Percentiles rank a stretch among this genome's conserved stretches.
Conservation (phyloP, 140 eudicot genomes). For the Senecio squalidus region DNA sequence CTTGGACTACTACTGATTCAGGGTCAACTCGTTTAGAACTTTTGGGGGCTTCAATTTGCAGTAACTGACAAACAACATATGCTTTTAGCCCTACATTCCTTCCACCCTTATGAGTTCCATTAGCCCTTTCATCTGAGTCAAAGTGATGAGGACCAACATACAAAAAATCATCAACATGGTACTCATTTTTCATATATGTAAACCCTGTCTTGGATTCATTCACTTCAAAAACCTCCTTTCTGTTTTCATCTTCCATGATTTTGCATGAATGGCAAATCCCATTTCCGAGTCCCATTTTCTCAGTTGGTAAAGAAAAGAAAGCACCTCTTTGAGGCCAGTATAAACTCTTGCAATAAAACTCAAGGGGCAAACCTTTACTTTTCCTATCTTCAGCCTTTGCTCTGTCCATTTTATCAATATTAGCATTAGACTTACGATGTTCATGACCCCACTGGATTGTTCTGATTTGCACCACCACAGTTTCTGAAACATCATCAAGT, state of each 20-base stretch:
- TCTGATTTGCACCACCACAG: conserved; percentile 40
- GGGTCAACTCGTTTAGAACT: conserved; percentile 36
- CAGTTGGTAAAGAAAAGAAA: conserved; percentile 49
- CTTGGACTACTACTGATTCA: conserved; percentile 31
- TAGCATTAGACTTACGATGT: conserved; percentile 56
- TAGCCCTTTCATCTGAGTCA: conserved; percentile 43
- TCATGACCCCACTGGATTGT: conserved; percentile 70
- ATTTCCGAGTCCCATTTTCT: conserved; percentile 65
- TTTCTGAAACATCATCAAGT: conserved; percentile 47
- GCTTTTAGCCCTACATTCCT: conserved; percentile 92
- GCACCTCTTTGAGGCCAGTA: conserved; percentile 77
- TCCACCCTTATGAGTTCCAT: conserved; percentile 62
- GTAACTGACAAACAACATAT: conserved; percentile 68
- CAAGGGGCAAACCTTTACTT: conserved; percentile 50
- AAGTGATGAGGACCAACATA: conserved; percentile 67
- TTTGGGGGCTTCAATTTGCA: conserved; percentile 41
- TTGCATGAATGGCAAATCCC: conserved; percentile 64
- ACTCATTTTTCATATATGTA: conserved; percentile 45
- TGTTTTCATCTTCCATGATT: conserved; percentile 28
- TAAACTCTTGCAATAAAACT: conserved; percentile 68
- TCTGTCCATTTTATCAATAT: conserved; percentile 51
- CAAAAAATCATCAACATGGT: conserved; percentile 58
- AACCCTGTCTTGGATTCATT: conserved; percentile 50
- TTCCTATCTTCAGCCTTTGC: conserved; percentile 72
- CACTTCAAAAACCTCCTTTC: conserved; percentile 41